Evolutionary conservation across 768 basidiomycete genomes (phyloP), one percentile per base, ranked within the genome.

Genomic region (Auricularia sp.): DNA sequence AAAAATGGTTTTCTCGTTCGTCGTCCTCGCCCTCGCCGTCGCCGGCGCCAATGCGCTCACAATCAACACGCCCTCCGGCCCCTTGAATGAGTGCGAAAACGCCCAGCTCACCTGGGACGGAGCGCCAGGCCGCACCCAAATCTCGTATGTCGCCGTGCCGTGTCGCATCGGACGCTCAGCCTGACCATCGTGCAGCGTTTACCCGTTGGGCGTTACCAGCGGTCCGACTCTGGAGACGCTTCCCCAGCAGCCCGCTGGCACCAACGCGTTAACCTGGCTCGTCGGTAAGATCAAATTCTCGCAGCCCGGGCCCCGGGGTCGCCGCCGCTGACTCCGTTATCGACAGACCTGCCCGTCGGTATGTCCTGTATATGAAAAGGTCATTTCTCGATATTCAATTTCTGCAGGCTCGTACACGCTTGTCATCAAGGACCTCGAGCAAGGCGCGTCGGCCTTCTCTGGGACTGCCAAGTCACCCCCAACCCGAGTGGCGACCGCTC

Each of bases 1-100:
- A 69, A 66, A 62, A 68, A 67, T 75, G 66, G 6, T 66, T 63
- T 10, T 75, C 64, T 70, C 79, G 63, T 64, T 83, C 68, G 68
- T 76, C 33, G 36, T 47, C 39, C 21, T 61, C 67, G 75, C 75
- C 53, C 73, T 83, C 68, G 71, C 80, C 67, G 77, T 75, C 58
- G 72, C 74, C 61, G 73, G 73, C 36, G 83, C 73, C 61, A 51
- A 77, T 33, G 85, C 81, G 18, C 83, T 84, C 70, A 66, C 67
- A 36, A 70, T 85, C 68, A 75, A 88, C 72, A 92, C 90, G 43
- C 90, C 90, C 89, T 90, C 68, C 71, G 14, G 72, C 44, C 79
- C 76, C 61, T 79, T 76, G 21, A 78, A 81, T 39, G 76, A 81
- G 65, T 91, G 90, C 74, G 72, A 84, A 68, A 85, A 90, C 12